Base-by-base conservation (phyloP, 2,329 filamentous ascomycete genomes). In the Moelleriella libera region DNA sequence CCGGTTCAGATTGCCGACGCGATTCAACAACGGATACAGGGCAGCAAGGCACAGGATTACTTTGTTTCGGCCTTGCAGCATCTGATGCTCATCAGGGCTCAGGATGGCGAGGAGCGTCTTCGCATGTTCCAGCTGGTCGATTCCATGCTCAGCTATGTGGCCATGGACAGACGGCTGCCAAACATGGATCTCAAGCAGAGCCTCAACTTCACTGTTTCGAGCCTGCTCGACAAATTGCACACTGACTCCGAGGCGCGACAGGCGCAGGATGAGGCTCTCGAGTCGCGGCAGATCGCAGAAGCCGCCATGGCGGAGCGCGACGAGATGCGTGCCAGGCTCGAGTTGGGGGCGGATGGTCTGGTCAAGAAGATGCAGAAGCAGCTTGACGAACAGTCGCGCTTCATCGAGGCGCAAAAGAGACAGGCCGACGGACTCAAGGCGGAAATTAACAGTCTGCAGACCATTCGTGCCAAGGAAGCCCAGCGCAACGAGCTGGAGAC, bases 171-270 rank as follows among this genome's bases (percentile, higher is more conserved):
- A 60, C 78, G 92, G 53, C 67, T 97, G 53, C 92, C 92, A 40
- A 90, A 98, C 65, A 90, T 97, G 81, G 92, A 98, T 63, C 77
- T 98, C 50, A 96, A 96, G 70, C 90, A 97, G 64, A 94, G 88
- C 60, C 77, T 98, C 54, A 96, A 94, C 63, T 97, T 97, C 59
- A 96, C 90, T 0, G 92, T 98, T 8, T 92, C 97, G 68, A 94
- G 80, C 63, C 73, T 98, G 55, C 73, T 98, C 52, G 92, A 97
- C 68, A 94, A 94, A 67, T 74, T 98, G 46, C 92, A 97, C 61
- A 97, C 92, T 2, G 92, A 98, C 66, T 89, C 87, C 0, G 92
- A 98, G 66, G 90, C 92, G 45, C 78, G 90, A 21, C 88, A 90
- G 66, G 88, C 88, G 29, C 81, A 88, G 50, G 92, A 97, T 70